phyloP scores from a whole-genome alignment of 345 rosid genomes.

The Murraya koenigii region DNA sequence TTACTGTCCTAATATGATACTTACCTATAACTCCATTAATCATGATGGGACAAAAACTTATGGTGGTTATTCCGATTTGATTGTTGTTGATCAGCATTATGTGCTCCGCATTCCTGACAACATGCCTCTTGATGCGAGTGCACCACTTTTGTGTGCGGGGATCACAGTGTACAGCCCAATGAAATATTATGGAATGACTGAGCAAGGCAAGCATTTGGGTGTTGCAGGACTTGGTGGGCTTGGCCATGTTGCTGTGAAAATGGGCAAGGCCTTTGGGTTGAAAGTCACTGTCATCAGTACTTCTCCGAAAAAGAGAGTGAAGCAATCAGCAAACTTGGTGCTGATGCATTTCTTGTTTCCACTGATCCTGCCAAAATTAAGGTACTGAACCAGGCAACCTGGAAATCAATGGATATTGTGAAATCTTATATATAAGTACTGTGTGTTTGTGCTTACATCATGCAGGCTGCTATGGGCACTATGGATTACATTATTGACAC shows the following conservation, averaged over 20 bases:
- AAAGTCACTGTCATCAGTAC: conserved; percentile 81
- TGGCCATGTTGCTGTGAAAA: conserved; percentile 87
- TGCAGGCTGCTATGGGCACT: conserved; percentile 59
- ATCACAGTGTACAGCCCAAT: conserved; percentile 88
- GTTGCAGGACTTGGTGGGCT: conserved; percentile 90
- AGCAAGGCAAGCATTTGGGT: conserved; percentile 84
- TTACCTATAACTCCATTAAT: conserved; percentile 52
- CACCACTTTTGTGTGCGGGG: conserved; percentile 85
- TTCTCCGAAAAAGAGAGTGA: conserved; percentile 56
- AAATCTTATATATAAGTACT: not conserved
- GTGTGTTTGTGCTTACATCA: conserved; percentile 1
- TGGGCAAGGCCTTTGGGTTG: conserved; percentile 84
- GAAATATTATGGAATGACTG: conserved; percentile 84
- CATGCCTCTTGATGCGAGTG: conserved; percentile 64
- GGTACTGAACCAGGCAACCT: conserved; percentile 33
- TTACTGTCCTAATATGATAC: conserved; percentile 52
- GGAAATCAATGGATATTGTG: too few species aligned
- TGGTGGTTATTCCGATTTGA: conserved; percentile 76
- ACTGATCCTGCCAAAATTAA: conserved; percentile 57
- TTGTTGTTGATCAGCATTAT: conserved; percentile 68
- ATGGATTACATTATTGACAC: conserved; percentile 93
- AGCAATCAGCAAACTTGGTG: conserved; percentile 50
- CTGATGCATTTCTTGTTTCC: conserved; percentile 62
- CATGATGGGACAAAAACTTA: conserved; percentile 58
- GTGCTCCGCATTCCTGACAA: conserved; percentile 66